Conservation (phyloP, 1,284 basidiomycete species). For the Pseudozyma tsukubaensis region DNA sequence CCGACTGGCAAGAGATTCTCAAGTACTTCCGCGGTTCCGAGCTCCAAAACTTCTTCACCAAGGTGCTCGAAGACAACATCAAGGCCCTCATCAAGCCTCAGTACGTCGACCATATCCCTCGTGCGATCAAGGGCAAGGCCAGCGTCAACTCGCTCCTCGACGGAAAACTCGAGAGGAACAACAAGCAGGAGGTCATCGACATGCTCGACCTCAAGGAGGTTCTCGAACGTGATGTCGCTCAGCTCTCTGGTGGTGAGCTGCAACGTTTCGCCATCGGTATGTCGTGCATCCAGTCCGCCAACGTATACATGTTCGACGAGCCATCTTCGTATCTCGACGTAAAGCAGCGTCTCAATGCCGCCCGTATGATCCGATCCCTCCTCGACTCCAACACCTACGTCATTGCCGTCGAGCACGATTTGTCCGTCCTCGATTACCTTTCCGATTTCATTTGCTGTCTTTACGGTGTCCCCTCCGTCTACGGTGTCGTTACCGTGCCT, state of each 20-base stretch:
- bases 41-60: constrained; percentile 69
- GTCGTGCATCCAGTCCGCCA: constrained; percentile 67
- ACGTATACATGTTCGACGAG: constrained; percentile 69
- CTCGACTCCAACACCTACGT: constrained; percentile 67
- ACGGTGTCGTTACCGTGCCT: constrained; percentile 68
- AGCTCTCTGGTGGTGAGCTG: constrained; percentile 68
- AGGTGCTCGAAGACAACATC: constrained; percentile 69
- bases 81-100: constrained; percentile 69
- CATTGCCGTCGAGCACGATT: constrained; percentile 68
- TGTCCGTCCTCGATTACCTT: constrained; percentile 68
- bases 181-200: constrained; percentile 63
- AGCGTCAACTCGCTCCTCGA: constrained; percentile 65
- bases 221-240: constrained; percentile 64
- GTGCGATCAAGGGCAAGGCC: constrained; percentile 65
- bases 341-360: constrained; percentile 69
- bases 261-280: constrained; percentile 69
- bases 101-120: constrained; percentile 68
- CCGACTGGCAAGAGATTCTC: constrained; percentile 68
- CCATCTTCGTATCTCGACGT: constrained; percentile 68
- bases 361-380: constrained; percentile 64
- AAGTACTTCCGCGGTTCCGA: constrained; percentile 68
- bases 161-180: constrained; percentile 65
- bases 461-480: constrained; percentile 68
- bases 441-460: constrained; percentile 69
- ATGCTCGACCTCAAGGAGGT: constrained; percentile 65